Evolutionary conservation across 805 yeast genomes (phyloP).

Genomic region (Suhomyces prunicola): DNA sequence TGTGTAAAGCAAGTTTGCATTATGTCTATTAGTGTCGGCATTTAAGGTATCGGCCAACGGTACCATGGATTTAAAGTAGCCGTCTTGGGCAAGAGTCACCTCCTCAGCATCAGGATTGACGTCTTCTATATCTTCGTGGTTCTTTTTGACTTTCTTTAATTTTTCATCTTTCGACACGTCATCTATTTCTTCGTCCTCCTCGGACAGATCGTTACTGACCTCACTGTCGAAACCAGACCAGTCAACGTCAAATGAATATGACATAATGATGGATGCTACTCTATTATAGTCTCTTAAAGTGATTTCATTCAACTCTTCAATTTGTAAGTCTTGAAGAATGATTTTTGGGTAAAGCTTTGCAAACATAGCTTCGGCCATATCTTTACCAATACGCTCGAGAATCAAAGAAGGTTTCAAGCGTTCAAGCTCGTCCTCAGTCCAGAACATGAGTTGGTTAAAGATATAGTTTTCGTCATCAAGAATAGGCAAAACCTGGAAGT

Average conservation of each 20-base stretch:
- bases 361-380: slow-evolving; percentile 61
- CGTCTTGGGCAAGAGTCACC: slow-evolving; percentile 16
- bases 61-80: slow-evolving; percentile 76
- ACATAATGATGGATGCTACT: slow-evolving; percentile 78
- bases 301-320: slow-evolving; percentile 24
- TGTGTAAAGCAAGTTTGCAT: slow-evolving; percentile 65
- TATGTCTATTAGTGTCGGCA: slow-evolving; percentile 73
- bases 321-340: slow-evolving; percentile 32
- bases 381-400: slow-evolving; percentile 65
- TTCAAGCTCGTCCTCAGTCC: slow-evolving; percentile 63
- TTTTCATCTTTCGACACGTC: slow-evolving; percentile 11
- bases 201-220: slow-evolving; percentile 22
- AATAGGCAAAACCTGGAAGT: slow-evolving; percentile 69
- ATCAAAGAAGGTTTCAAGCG: slow-evolving; percentile 68
- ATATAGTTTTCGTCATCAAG: slow-evolving; percentile 22
- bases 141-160: slow-evolving; percentile 10
- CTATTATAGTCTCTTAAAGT: slow-evolving; percentile 60
- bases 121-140: slow-evolving; percentile 12
- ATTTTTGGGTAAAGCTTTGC: slow-evolving; percentile 39
- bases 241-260: slow-evolving; percentile 87
- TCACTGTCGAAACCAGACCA: slow-evolving; percentile 21
- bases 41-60: slow-evolving; percentile 91
- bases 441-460: slow-evolving; percentile 73
- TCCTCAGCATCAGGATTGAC: slow-evolving; percentile 5
- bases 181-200: slow-evolving; percentile 27